These are phyloP conservation scores for Zopfia rhizophila DNA, from an alignment of 2,329 filamentous ascomycete genomes.

Conservation along the genomic window DNA sequence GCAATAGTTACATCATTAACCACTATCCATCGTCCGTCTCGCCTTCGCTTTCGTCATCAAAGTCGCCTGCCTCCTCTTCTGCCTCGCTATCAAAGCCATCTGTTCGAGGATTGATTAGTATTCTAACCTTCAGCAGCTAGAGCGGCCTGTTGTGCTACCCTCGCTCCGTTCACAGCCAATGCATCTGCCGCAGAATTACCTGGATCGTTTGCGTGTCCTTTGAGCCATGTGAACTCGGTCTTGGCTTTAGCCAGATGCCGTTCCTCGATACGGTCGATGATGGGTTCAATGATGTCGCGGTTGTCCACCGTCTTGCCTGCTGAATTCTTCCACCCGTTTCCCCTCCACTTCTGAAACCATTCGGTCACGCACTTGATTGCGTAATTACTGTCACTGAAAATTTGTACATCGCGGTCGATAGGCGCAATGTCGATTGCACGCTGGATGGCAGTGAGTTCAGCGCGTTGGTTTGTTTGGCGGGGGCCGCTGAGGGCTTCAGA, in stretches of 20 bases:
- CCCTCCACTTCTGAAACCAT: constrained; percentile 83
- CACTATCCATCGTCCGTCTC: no score
- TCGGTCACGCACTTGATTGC: constrained; percentile 87
- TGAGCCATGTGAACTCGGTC: constrained; percentile 87
- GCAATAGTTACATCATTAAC: no score
- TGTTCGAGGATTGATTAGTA: no score
- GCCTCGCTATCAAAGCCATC: no score
- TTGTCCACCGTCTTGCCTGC: constrained; percentile 81
- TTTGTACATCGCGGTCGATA: constrained; percentile 73
- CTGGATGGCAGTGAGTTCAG: constrained; percentile 89
- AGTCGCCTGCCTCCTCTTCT: no score
- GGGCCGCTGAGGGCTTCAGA: constrained; percentile 79
- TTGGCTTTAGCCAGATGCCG: constrained; percentile 63
- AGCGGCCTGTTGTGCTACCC: no score
- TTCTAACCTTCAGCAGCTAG: no score
- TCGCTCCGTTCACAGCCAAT: constrained; percentile 76
- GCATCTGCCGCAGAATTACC: constrained; percentile 86
- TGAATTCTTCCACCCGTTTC: constrained; percentile 80
- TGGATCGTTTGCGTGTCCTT: constrained; percentile 77
- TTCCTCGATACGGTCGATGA: constrained; percentile 76
- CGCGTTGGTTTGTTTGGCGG: constrained; percentile 91
- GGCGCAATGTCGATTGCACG: constrained; percentile 83
- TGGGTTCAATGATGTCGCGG: constrained; percentile 80
- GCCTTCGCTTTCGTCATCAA: no score
- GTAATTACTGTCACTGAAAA: constrained; percentile 91